Evolutionary conservation across 768 basidiomycete species (phyloP).

Genomic region (Coprinopsis marcescibilis): DNA sequence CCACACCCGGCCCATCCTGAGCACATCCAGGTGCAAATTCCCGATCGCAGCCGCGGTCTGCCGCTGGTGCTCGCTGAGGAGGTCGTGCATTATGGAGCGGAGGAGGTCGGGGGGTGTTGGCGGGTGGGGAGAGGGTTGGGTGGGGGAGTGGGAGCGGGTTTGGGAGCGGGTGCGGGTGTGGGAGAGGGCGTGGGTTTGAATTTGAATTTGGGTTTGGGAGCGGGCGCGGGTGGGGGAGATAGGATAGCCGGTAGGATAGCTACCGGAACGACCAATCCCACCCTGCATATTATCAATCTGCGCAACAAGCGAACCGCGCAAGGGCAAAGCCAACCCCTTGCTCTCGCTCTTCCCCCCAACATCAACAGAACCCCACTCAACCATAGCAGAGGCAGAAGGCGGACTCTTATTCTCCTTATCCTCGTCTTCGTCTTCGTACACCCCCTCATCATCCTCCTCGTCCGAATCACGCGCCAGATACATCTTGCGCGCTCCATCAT

Average conservation of each 20-base stretch:
- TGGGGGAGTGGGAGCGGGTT: constrained; percentile 19
- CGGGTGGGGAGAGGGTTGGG: constrained; percentile 26
- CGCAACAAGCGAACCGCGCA: no score
- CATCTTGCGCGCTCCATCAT: no score
- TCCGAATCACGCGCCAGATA: no score
- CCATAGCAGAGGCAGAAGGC: constrained; percentile 16
- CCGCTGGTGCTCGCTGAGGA: constrained; percentile 66
- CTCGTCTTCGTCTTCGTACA: constrained; percentile 9
- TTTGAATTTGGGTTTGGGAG: constrained; percentile 9
- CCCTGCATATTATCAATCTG: no score
- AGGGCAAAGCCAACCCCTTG: no score
- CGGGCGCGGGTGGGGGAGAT: constrained; percentile 32
- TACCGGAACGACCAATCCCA: no score
- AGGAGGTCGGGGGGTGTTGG: constrained; percentile 50
- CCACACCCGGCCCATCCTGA: constrained; percentile 68
- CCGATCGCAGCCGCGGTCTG: constrained; percentile 69
- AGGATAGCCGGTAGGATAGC: constrained; percentile 53
- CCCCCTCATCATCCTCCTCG: no score
- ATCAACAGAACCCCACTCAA: no score
- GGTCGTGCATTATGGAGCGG: constrained; percentile 60
- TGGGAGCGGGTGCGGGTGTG: constrained; percentile 37
- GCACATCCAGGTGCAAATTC: constrained; percentile 67
- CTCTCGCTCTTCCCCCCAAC: no score
- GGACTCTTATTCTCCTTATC: constrained; percentile 12
- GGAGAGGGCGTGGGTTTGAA: constrained; percentile 16